phyloP scores from a whole-genome alignment of 371 early-diverging fungal species.

The Zychaea mexicana region DNA sequence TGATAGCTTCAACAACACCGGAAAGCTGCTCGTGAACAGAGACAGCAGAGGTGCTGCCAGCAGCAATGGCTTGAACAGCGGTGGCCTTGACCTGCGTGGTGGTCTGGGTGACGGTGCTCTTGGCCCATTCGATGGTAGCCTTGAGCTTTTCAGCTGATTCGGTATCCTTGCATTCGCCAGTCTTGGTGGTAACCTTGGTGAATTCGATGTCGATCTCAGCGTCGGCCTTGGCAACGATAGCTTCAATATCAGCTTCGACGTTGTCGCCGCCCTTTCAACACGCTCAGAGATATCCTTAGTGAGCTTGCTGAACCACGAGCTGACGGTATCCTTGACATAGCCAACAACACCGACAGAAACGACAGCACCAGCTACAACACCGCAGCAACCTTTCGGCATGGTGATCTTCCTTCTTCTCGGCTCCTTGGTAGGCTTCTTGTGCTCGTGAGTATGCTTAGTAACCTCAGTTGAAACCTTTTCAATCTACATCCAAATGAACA shows the following conservation, averaged over 20 bases:
- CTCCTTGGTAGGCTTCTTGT: background rate
- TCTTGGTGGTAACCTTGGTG: background rate
- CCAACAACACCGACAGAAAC: conserved; percentile 20
- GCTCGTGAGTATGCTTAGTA: background rate
- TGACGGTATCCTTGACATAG: conserved; percentile 27
- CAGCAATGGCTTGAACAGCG: conserved; percentile 4
- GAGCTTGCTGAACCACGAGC: conserved; percentile 31
- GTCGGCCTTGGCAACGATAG: conserved; percentile 29
- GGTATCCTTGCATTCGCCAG: background rate
- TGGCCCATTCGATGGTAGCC: conserved; percentile 11
- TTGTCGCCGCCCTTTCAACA: conserved; percentile 31
- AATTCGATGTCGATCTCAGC: conserved; percentile 2
- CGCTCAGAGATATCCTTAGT: conserved; percentile 31
- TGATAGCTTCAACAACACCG: conserved; percentile 4
- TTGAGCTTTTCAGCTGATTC: background rate
- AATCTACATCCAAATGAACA: too few species aligned
- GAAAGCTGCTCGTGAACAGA: background rate
- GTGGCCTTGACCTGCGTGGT: conserved; percentile 11
- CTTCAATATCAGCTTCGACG: conserved; percentile 34
- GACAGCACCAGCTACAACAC: background rate
- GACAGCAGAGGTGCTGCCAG: background rate
- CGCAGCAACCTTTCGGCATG: background rate
- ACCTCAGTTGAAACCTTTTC: background rate
- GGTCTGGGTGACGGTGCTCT: conserved; percentile 4
- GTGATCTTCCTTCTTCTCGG: conserved; percentile 19